A percentile compares a stretch with the other conserved stretches of the same genome.
phyloP scores from a whole-genome alignment of 1,284 basidiomycete genomes.

The Ustilago trichophora region DNA sequence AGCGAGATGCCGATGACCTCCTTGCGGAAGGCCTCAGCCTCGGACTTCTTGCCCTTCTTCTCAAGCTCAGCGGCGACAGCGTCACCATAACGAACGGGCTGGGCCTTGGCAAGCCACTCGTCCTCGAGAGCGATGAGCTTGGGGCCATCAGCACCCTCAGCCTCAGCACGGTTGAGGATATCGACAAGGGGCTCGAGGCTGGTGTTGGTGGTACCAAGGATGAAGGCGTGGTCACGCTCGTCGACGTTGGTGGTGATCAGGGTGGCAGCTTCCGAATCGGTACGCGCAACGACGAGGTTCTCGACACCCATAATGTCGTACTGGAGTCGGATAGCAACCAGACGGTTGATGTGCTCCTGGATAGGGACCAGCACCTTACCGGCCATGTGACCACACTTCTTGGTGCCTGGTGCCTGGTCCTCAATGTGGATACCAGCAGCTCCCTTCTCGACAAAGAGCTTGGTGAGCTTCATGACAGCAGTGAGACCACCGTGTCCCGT shows the following conservation, averaged over 20 bases:
- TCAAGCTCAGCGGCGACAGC: conserved; percentile 78
- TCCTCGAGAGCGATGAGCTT: conserved; percentile 88
- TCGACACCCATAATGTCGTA: conserved; percentile 82
- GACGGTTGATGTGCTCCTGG: conserved; percentile 80
- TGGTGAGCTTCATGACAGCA: conserved; percentile 94
- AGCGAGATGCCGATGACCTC: conserved; percentile 77
- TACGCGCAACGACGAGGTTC: conserved; percentile 79
- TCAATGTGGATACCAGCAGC: conserved; percentile 88
- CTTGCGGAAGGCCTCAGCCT: conserved; percentile 72
- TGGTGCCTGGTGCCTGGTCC: conserved; percentile 87
- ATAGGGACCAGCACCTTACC: conserved; percentile 77
- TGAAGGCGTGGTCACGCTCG: conserved; percentile 93
- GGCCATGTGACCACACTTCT: conserved; percentile 75
- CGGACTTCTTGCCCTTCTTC: conserved; percentile 71
- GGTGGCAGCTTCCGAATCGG: conserved; percentile 89
- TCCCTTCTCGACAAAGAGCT: conserved; percentile 89
- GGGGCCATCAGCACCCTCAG: conserved; percentile 79
- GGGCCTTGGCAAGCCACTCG: conserved; percentile 80
- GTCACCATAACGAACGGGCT: conserved; percentile 80
- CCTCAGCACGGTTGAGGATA: conserved; percentile 85
- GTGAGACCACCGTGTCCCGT: conserved; percentile 88
- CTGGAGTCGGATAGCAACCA: conserved; percentile 79
- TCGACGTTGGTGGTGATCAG: conserved; percentile 97
- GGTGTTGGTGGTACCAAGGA: conserved; percentile 88
- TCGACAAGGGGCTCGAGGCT: conserved; percentile 75